These are phyloP conservation scores for Rhexocercosporidium sp. DNA, from an alignment of 2,329 filamentous ascomycete genomes.

Conservation along the genomic window DNA sequence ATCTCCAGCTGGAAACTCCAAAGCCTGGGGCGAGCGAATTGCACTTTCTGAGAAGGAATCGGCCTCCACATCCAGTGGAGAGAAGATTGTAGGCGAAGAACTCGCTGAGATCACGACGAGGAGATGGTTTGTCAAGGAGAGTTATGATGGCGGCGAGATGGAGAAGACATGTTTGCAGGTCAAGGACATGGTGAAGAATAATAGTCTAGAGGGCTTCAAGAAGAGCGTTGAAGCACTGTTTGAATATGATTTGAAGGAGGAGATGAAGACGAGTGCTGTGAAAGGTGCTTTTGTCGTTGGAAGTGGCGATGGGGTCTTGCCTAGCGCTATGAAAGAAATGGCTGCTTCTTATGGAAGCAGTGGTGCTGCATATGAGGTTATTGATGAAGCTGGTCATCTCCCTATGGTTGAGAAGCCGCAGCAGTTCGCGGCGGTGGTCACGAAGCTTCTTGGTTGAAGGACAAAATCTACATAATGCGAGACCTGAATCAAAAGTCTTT, in stretches of 20 bases:
- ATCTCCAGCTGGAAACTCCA: slow-evolving; percentile 74
- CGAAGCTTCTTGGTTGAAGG: slow-evolving; percentile 54
- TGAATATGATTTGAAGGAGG: slow-evolving; percentile 68
- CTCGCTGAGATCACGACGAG: slow-evolving; percentile 74
- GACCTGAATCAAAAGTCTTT: no score
- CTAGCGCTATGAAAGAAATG: slow-evolving; percentile 81
- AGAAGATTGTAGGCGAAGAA: slow-evolving; percentile 63
- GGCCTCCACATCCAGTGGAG: slow-evolving; percentile 48
- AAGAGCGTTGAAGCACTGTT: slow-evolving; percentile 73
- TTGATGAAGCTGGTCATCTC: slow-evolving; percentile 77
- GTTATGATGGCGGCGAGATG: slow-evolving; percentile 57
- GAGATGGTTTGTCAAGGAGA: slow-evolving; percentile 72
- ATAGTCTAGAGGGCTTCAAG: slow-evolving; percentile 72
- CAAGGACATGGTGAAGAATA: slow-evolving; percentile 70
- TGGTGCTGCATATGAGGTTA: slow-evolving; percentile 64
- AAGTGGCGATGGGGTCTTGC: slow-evolving; percentile 74
- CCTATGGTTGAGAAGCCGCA: slow-evolving; percentile 81
- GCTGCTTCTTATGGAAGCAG: slow-evolving; percentile 58
- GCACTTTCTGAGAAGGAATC: slow-evolving; percentile 65
- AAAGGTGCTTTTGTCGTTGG: slow-evolving; percentile 75
- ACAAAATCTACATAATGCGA: not conserved
- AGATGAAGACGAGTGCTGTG: slow-evolving; percentile 58
- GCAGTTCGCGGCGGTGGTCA: slow-evolving; percentile 69
- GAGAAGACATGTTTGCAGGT: slow-evolving; percentile 61
- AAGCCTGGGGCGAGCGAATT: slow-evolving; percentile 80